Conservation (phyloP, 306 rosid genomes). For the Malus asiatica region DNA sequence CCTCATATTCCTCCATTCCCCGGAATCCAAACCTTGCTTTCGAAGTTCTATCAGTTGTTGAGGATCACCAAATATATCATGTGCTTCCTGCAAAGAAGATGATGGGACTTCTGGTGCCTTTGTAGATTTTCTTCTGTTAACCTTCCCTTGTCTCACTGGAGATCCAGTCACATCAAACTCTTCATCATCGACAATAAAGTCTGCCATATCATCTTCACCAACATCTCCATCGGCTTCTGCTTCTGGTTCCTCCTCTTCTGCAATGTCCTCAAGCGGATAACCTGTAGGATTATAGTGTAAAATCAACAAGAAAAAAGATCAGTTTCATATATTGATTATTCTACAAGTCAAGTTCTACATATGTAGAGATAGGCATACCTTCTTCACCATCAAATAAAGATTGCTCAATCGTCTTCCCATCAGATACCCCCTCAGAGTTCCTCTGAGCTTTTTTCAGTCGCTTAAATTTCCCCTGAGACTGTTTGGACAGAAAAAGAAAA, state of each 20-base stretch:
- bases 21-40: slow-evolving; percentile 41
- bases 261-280: slow-evolving; percentile 80
- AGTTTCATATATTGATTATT: not conserved
- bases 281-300: slow-evolving; percentile 27
- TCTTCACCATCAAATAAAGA: slow-evolving; percentile 84
- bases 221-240: slow-evolving; percentile 89
- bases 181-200: slow-evolving; percentile 77
- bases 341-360: slow-evolving; percentile 1
- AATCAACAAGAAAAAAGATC: slow-evolving; percentile 10
- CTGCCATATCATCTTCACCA: slow-evolving; percentile 96
- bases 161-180: slow-evolving; percentile 73
- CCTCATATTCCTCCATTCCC: slow-evolving; percentile 56
- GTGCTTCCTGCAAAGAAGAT: slow-evolving; percentile 89
- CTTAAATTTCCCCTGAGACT: slow-evolving; percentile 66
- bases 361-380: slow-evolving; percentile 32
- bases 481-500: not conserved
- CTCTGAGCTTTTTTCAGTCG: slow-evolving; percentile 75
- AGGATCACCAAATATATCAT: slow-evolving; percentile 83
- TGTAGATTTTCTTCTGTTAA: slow-evolving; percentile 50
- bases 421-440: slow-evolving; percentile 60
- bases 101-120: slow-evolving; percentile 79
- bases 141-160: slow-evolving; percentile 56
- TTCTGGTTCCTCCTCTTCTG: slow-evolving; percentile 86
- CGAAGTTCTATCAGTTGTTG: slow-evolving; percentile 56
- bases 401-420: slow-evolving; percentile 72